Evolutionary conservation across 2,329 filamentous ascomycete species (phyloP), one percentile per base, ranked within the genome.

Genomic region (Fusarium sp.): DNA sequence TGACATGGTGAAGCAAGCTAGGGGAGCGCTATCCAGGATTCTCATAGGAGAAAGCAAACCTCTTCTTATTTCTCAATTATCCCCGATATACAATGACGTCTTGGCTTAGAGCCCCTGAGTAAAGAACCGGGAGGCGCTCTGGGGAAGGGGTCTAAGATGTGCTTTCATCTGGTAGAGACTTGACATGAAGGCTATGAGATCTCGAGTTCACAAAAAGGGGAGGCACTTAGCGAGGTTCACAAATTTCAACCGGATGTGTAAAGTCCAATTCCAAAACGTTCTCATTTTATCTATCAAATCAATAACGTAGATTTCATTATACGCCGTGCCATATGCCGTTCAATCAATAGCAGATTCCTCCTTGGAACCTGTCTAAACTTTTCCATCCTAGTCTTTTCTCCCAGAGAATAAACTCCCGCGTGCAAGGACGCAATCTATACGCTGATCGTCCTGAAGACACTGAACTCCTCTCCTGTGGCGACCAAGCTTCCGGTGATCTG

Each of bases 401-500:
- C 40, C 24, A 16, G 25, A 20, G 24, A 40, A 27, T 32, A 29
- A 59, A 55, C 57, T 32, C 52, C 34, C 25, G 12, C 6, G n/a
- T 11, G 20, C 20, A 40, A 47, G 59, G 25, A n/a, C 25, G 24
- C 45, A 34, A 30, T 22, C 79, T 86, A 94, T 59, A 94, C 92
- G 79, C 91, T 94, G 77, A 95, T 95, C 3, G 92, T 94, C 79
- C 92, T 90, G 82, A 94, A 93, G 51, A 94, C 90, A 77, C 91
- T 93, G 81, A 99, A 98, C 81, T 91, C 91, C 76, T 94, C 92
- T 12, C 96, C 96, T 1, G 96, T 99, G 3, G 94, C 94, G 82
- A 98, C 91, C 66, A 98, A 83, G 34, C 90, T 90, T 30, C 96
- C 96, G 1, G 94, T 92, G 78, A 98, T 97, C 83, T 99, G 96